Conservation (phyloP, 331 rosid genomes). For the Rhamnella rubrinervis region DNA sequence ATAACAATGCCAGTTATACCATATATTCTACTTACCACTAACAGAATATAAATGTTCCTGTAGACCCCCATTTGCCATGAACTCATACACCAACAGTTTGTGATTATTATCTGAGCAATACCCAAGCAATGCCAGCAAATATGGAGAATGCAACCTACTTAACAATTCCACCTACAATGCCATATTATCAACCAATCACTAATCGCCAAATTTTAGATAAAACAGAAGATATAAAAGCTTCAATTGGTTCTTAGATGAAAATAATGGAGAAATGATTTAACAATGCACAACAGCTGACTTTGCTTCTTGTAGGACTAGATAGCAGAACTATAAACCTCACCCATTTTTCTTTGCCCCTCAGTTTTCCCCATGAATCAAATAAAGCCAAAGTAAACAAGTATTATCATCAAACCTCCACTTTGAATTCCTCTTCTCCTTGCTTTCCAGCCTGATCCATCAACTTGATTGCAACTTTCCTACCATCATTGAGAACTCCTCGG, state of each 20-base stretch:
- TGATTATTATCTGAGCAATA: constrained; percentile 77
- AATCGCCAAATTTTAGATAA: constrained; percentile 7
- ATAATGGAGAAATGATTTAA: not conserved
- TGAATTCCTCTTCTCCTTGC: constrained; percentile 93
- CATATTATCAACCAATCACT: constrained; percentile 20
- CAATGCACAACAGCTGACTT: not conserved
- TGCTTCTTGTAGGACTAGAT: not conserved
- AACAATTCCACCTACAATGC: constrained; percentile 75
- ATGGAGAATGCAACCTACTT: constrained; percentile 72
- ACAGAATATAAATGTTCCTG: constrained; percentile 90
- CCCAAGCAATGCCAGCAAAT: constrained; percentile 80
- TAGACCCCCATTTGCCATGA: constrained; percentile 85
- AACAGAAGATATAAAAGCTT: not conserved
- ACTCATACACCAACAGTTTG: constrained; percentile 83
- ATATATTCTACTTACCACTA: constrained; percentile 36
- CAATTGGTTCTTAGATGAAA: not conserved
- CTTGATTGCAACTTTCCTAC: constrained; percentile 85
- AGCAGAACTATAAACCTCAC: not conserved
- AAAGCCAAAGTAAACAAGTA: constrained; percentile 18
- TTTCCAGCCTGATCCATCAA: constrained; percentile 87
- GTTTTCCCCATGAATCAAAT: constrained; percentile 5
- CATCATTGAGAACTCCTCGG: constrained; percentile 77
- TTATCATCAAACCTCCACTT: constrained; percentile 62
- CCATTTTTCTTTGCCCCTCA: constrained; percentile 9
- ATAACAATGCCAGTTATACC: not conserved